phyloP scores from a whole-genome alignment of 768 basidiomycete species.

The Gelatoporia subvermispora region DNA sequence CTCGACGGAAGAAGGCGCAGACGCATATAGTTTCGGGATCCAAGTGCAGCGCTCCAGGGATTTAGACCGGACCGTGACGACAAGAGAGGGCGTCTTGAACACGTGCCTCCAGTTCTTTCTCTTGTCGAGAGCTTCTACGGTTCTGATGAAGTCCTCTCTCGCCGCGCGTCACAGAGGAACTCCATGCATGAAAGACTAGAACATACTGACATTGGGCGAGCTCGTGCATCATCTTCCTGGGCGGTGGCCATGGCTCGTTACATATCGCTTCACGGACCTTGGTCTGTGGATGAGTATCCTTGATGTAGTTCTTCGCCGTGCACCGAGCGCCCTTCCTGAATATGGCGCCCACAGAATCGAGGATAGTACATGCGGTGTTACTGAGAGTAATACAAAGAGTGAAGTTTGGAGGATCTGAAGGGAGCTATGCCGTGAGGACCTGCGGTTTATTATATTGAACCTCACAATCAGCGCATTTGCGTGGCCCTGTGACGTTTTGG shows the following conservation, averaged over 20 bases:
- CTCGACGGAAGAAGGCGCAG: too few relatives aligned
- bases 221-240: conserved; percentile 96
- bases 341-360: not conserved
- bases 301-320: conserved; percentile 89
- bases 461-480: too few relatives aligned
- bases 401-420: too few relatives aligned
- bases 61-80: too few relatives aligned
- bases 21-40: too few relatives aligned
- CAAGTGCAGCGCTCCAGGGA: too few relatives aligned
- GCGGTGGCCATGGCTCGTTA: conserved; percentile 94
- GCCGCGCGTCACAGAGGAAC: not conserved
- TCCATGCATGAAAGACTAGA: not conserved
- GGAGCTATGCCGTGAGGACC: too few relatives aligned
- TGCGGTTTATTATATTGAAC: too few relatives aligned
- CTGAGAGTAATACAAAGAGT: too few relatives aligned
- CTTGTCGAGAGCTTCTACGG: conserved; percentile 99
- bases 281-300: conserved; percentile 85
- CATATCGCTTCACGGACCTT: conserved; percentile 95
- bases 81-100: conserved; percentile 80
- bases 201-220: conserved; percentile 85
- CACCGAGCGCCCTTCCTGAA: conserved; percentile 62
- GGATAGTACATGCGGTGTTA: too few relatives aligned
- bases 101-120: conserved; percentile 99
- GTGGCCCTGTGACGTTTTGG: too few relatives aligned
- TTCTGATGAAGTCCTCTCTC: conserved; percentile 90